Base-by-base conservation (phyloP, 2,329 filamentous ascomycete species). In the Botryotinia convoluta region DNA sequence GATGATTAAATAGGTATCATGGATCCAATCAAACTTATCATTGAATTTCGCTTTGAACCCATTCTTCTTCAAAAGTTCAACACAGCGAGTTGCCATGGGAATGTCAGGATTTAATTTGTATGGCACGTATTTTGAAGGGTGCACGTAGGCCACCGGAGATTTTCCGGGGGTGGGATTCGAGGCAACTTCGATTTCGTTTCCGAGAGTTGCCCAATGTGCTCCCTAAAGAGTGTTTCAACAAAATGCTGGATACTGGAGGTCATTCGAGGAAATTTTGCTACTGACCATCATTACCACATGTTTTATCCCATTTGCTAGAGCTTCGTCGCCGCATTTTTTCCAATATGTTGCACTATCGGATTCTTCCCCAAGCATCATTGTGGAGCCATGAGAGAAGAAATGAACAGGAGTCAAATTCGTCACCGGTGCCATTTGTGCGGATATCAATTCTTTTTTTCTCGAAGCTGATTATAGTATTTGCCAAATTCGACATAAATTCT, bases 321-420 rank as follows among this genome's bases (percentile, higher is more conserved):
- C 90, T 74, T 88, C 87, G 75, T 91, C 88, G 65, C 90, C 90
- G 77, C 86, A 88, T 75, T 86, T 84, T 79, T 90, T 90, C 90
- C 90, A 92, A 81, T 91, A 92, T 32, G 85, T 84, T 18, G 89
- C 89, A 0, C 89, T 90, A 3, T 83, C 80, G 22, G 86, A 88
- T 77, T 90, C 86, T 78, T 92, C 90, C 51, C 89, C 90, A 22
- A 92, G 82, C 90, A 92, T 92, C 89, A 91, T 91, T 57, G 90
- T 92, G 22, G 89, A 91, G 78, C 90, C 90, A 85, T 92, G 90
- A 4, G 89, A 91, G 81, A 92, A 92, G 75, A 79, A 79, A 61
- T 79, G 78, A 2, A 79, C 77, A 9, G 77, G 77, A 16, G 76
- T 75, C 57, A 57, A 44, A 32, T 29, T 14, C 61, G 54, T 48